Percentiles rank a stretch among this genome's conserved stretches.
phyloP scores from a whole-genome alignment of 208 protist species.

The Trypanosoma congolense region DNA sequence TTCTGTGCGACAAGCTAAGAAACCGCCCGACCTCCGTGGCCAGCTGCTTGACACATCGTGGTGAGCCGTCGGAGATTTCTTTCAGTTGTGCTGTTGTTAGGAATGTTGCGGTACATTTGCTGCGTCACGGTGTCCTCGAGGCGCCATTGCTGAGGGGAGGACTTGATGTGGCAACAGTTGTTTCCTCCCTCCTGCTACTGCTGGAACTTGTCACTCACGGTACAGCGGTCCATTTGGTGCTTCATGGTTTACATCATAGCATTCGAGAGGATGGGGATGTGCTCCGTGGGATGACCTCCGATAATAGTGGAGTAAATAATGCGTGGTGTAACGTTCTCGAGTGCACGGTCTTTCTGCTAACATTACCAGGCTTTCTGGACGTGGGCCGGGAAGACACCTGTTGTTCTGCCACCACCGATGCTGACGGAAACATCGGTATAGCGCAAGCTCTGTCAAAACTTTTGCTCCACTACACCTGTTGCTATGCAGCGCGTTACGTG shows the following conservation, averaged over 20 bases:
- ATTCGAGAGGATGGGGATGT: constrained; percentile 2
- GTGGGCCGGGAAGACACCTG: neutral
- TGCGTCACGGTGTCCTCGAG: constrained; percentile 7
- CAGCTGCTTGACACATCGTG: too few species aligned
- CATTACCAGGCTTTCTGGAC: constrained; percentile 7
- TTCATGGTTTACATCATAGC: constrained; percentile 4
- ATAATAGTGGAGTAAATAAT: neutral
- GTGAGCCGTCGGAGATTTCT: neutral
- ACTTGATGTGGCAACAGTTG: constrained; percentile 7
- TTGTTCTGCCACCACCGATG: neutral
- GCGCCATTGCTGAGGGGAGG: neutral
- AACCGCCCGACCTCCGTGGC: neutral
- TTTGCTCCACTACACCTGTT: neutral
- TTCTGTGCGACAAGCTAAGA: constrained; percentile 1
- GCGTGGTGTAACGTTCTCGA: constrained; percentile 8
- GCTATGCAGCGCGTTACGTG: neutral
- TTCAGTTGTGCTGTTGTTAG: constrained; percentile 6
- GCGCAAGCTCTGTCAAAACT: neutral
- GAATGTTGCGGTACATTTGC: neutral
- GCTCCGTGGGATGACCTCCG: neutral
- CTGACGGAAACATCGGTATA: neutral
- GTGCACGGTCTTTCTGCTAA: constrained; percentile 7
- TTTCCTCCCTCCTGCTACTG: constrained; percentile 9
- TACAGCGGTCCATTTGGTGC: constrained; percentile 1
- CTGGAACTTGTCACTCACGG: constrained; percentile 9